Conservation (phyloP, 2,329 filamentous ascomycete species). For the Juglanconis sp. region DNA sequence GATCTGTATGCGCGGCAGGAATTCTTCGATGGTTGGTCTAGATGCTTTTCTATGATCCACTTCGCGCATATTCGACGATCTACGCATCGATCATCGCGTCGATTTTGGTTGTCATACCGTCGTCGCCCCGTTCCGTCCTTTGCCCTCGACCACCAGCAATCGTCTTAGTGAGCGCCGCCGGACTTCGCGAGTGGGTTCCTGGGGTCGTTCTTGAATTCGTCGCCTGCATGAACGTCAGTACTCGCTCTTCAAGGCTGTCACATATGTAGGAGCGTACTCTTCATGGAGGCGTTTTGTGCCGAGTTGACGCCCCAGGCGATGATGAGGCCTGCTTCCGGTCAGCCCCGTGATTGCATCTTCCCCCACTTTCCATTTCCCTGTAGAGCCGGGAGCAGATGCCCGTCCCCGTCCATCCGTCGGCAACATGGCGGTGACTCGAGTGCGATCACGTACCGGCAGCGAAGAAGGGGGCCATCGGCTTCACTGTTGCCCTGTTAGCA, state of each 20-base stretch:
- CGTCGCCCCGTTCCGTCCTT: neutral
- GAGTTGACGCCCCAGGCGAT: conserved; percentile 92
- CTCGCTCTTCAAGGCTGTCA: neutral
- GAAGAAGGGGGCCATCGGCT: conserved; percentile 92
- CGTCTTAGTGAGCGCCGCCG: conserved; percentile 41
- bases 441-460: conserved; percentile 71
- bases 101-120: neutral
- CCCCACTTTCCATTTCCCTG: neutral
- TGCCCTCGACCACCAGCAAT: neutral
- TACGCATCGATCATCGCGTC: neutral
- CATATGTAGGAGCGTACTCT: conserved; percentile 54
- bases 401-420: neutral
- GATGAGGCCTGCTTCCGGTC: conserved; percentile 60
- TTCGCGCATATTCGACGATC: neutral
- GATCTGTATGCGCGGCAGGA: neutral
- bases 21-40: conserved; percentile 3
- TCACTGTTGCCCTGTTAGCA: conserved; percentile 56
- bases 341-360: conserved; percentile 16
- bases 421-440: neutral
- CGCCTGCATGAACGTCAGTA: conserved; percentile 54
- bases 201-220: conserved; percentile 96
- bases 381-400: neutral
- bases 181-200: conserved; percentile 69
- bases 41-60: conserved; percentile 17
- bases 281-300: conserved; percentile 71